These are phyloP conservation scores for Fusarium sp. DNA, from an alignment of 2,329 filamentous ascomycete genomes.

Conservation along the genomic window DNA sequence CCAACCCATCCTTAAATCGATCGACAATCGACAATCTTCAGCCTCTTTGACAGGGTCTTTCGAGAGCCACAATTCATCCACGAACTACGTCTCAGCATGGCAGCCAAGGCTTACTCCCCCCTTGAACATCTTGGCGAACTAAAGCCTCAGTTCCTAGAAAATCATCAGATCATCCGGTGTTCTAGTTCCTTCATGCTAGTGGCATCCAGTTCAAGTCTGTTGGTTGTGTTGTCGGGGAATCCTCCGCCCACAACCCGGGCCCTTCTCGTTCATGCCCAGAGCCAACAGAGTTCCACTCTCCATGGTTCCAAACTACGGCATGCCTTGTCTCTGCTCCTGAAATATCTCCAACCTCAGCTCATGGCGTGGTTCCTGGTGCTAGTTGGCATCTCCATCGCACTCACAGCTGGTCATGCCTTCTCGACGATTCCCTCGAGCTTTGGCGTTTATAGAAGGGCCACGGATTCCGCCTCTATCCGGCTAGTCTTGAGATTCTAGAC, in stretches of 20 bases:
- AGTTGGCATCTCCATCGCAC: background rate
- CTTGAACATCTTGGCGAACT: background rate
- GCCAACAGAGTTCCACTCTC: constrained; percentile 1
- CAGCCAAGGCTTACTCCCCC: background rate
- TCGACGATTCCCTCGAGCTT: background rate
- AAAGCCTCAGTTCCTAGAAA: background rate
- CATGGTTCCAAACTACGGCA: background rate
- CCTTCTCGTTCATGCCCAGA: background rate
- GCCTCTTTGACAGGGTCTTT: background rate
- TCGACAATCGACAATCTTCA: background rate
- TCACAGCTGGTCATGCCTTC: background rate
- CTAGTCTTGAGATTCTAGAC: constrained; percentile 6
- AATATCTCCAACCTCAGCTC: background rate
- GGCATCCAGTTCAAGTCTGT: background rate
- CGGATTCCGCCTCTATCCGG: background rate
- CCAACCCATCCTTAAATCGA: background rate
- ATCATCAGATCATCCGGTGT: background rate
- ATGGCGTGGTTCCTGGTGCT: background rate
- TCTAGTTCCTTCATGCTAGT: background rate
- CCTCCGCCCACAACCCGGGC: constrained; percentile 1
- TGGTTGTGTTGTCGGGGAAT: background rate
- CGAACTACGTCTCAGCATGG: background rate
- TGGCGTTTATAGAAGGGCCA: constrained; percentile 4
- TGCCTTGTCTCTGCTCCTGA: constrained; percentile 1
- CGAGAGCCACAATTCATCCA: background rate